These are phyloP conservation scores for Diaporthe citri DNA, from an alignment of 2,329 filamentous ascomycete species.

Conservation along the genomic window DNA sequence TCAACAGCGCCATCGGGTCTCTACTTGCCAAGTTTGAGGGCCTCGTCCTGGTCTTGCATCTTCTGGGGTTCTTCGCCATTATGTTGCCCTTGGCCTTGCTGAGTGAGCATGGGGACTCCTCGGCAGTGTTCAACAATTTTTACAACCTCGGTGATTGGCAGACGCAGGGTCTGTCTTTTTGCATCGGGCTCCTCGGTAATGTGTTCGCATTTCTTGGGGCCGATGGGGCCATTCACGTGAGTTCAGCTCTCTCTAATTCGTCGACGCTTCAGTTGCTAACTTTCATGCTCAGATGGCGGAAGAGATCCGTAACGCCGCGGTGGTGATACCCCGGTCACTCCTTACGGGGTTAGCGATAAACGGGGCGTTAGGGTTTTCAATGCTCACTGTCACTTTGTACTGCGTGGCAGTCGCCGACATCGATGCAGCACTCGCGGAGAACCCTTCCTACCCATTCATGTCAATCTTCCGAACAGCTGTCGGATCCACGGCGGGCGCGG, in stretches of 20 bases:
- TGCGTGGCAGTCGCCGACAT: conserved; percentile 62
- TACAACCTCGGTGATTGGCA: conserved; percentile 60
- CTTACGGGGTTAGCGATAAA: conserved; percentile 63
- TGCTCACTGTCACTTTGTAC: conserved; percentile 68
- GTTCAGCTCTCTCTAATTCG: background rate
- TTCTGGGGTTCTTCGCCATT: conserved; percentile 55
- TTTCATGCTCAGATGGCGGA: conserved; percentile 54
- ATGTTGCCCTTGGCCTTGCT: conserved; percentile 56
- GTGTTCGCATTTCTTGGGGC: conserved; percentile 21
- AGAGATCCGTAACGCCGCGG: conserved; percentile 61
- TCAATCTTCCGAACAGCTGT: conserved; percentile 44
- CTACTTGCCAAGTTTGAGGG: conserved; percentile 45
- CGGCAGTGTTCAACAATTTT: conserved; percentile 58
- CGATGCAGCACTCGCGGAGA: conserved; percentile 50
- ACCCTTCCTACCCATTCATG: conserved; percentile 47
- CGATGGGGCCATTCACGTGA: conserved; percentile 24
- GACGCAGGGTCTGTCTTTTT: conserved; percentile 53
- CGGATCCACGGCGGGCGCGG: conserved; percentile 41
- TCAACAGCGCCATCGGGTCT: conserved; percentile 43
- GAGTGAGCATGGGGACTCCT: conserved; percentile 45
- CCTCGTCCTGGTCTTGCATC: conserved; percentile 46
- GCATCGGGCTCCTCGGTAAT: conserved; percentile 7
- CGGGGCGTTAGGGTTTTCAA: conserved; percentile 65
- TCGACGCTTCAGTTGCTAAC: background rate
- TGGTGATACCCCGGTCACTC: conserved; percentile 64